phyloP scores from a whole-genome alignment of 345 rosid species.

The Sisymbrium irio region DNA sequence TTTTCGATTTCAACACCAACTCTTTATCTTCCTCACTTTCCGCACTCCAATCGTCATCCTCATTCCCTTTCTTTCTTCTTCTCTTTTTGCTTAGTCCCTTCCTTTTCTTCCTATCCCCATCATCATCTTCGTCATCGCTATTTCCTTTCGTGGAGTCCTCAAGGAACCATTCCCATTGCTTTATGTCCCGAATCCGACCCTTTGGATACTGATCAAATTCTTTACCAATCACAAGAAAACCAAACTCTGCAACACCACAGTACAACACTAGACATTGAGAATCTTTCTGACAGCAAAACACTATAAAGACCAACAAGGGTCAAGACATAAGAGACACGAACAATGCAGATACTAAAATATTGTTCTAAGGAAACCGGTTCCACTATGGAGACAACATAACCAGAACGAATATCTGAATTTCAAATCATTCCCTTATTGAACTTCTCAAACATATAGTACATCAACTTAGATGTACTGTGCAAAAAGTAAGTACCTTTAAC shows the following conservation, averaged over 20 bases:
- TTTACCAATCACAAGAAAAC: conserved; percentile 71
- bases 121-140: conserved; percentile 40
- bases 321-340: not conserved
- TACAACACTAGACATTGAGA: not conserved
- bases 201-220: conserved; percentile 68
- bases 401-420: not conserved
- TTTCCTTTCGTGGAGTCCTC: conserved; percentile 43
- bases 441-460: no score
- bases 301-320: not conserved
- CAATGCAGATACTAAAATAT: not conserved
- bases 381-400: not conserved
- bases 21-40: conserved; percentile 63
- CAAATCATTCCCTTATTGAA: not conserved
- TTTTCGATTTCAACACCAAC: conserved; percentile 31
- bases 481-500: no score
- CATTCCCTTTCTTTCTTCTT: conserved; percentile 39
- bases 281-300: not conserved
- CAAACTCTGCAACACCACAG: conserved; percentile 59
- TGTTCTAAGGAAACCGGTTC: not conserved
- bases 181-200: conserved; percentile 35
- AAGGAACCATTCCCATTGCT: conserved; percentile 82
- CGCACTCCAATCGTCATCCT: conserved; percentile 60
- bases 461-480: no score
- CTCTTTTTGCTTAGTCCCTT: conserved; percentile 42
- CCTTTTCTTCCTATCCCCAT: conserved; percentile 21